Conservation (phyloP, 2,329 filamentous ascomycete species). For the Dactylellina haptotyla region DNA sequence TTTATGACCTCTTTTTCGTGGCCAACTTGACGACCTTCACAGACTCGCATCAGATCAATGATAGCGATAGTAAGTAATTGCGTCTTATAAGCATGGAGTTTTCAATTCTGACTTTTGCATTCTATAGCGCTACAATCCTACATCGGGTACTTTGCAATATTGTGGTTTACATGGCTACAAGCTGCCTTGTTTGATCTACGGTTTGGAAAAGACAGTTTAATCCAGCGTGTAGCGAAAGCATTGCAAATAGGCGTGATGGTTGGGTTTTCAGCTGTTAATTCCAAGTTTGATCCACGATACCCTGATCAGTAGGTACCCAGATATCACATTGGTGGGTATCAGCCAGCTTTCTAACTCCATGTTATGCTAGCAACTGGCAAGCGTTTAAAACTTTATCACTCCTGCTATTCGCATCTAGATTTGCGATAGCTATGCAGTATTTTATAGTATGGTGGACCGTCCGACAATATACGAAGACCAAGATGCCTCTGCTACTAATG, state of each 20-base stretch:
- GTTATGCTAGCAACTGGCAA: constrained; percentile 22
- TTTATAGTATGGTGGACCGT: constrained; percentile 61
- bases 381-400: constrained; percentile 55
- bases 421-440: constrained; percentile 69
- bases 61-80: constrained; percentile 60
- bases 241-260: constrained; percentile 73
- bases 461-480: constrained; percentile 63
- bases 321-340: not conserved
- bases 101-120: not conserved
- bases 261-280: constrained; percentile 71
- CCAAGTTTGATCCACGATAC: constrained; percentile 57
- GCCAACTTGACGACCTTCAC: constrained; percentile 74
- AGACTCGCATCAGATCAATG: constrained; percentile 67
- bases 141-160: constrained; percentile 68
- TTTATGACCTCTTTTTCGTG: constrained; percentile 72
- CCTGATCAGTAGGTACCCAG: constrained; percentile 29
- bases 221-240: constrained; percentile 70
- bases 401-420: constrained; percentile 66
- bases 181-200: constrained; percentile 73
- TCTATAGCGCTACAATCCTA: constrained; percentile 63
- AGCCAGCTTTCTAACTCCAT: not conserved
- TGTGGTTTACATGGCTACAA: constrained; percentile 77
- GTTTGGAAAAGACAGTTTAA: constrained; percentile 72
- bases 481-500: constrained; percentile 58
- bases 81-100: not conserved